Evolutionary conservation across 176 grass and related monocot species (phyloP).

Genomic region (Triticum urartu): DNA sequence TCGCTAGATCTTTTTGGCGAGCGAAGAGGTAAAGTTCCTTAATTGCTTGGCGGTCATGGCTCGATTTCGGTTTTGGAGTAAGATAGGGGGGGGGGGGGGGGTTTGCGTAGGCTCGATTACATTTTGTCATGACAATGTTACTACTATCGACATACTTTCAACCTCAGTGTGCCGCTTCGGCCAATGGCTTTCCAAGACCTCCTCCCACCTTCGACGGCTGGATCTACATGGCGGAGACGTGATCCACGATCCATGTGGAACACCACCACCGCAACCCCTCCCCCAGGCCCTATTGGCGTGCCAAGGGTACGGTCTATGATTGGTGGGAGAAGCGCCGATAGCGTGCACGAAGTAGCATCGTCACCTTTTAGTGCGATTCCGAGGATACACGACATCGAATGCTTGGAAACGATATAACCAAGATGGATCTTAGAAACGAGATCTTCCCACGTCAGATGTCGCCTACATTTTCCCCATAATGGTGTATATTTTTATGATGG

Average conservation of each 20-base stretch:
- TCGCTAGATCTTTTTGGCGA: too few species aligned
- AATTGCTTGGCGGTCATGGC: too few species aligned
- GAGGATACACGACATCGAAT: not conserved
- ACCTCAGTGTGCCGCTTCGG: not conserved
- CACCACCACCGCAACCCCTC: too few species aligned
- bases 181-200: not conserved
- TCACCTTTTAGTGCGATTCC: not conserved
- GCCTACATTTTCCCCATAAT: too few species aligned
- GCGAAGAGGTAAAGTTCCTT: too few species aligned
- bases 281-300: not conserved
- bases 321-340: not conserved
- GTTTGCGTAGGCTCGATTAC: too few species aligned
- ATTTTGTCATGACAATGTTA: too few species aligned
- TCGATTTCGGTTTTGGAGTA: too few species aligned
- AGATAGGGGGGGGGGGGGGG: too few species aligned
- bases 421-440: not conserved
- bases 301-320: not conserved
- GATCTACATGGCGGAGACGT: not conserved
- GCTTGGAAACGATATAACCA: not conserved
- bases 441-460: not conserved
- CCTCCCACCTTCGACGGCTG: not conserved
- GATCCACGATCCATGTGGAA: too few species aligned
- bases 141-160: too few species aligned
- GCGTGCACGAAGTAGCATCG: too few species aligned
- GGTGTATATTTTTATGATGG: not conserved